Conservation (phyloP, 2,329 filamentous ascomycete species). For the Epichloe elymi region DNA sequence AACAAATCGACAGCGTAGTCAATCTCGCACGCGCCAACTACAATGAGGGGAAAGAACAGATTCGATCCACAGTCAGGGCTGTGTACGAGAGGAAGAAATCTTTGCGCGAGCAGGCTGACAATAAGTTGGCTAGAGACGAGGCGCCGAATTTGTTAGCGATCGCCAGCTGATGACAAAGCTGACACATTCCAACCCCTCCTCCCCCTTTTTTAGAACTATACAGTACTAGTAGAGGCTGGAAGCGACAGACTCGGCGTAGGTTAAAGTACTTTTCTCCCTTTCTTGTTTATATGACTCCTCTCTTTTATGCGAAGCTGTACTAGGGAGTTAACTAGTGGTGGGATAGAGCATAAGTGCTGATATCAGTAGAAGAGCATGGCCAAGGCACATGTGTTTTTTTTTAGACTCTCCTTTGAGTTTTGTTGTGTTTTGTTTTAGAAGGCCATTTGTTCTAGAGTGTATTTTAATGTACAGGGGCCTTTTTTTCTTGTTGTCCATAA, state of each 20-base stretch:
- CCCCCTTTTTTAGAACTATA: not conserved
- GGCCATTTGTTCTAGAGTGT: conserved; percentile 24
- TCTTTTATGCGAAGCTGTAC: not conserved
- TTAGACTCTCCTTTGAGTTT: not conserved
- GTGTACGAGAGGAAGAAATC: conserved; percentile 89
- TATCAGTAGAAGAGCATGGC: not conserved
- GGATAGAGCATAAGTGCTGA: not conserved
- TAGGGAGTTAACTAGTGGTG: not conserved
- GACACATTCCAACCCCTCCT: not conserved
- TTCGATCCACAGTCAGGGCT: conserved; percentile 64
- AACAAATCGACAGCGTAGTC: conserved; percentile 79
- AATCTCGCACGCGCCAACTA: conserved; percentile 78
- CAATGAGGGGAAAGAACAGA: conserved; percentile 64
- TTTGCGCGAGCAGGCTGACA: conserved; percentile 42
- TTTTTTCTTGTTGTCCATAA: not conserved
- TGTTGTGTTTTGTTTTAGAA: not conserved
- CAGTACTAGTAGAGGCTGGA: too few species aligned
- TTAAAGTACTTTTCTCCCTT: too few species aligned
- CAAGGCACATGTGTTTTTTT: not conserved
- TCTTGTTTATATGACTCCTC: too few species aligned
- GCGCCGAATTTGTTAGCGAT: conserved; percentile 3
- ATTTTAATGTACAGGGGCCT: conserved; percentile 23
- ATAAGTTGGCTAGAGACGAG: conserved; percentile 21
- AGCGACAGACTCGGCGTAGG: too few species aligned
- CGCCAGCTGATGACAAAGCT: not conserved